These are phyloP conservation scores for Sporothrix brunneoviolacea DNA, from an alignment of 2,329 filamentous ascomycete genomes.

Conservation along the genomic window DNA sequence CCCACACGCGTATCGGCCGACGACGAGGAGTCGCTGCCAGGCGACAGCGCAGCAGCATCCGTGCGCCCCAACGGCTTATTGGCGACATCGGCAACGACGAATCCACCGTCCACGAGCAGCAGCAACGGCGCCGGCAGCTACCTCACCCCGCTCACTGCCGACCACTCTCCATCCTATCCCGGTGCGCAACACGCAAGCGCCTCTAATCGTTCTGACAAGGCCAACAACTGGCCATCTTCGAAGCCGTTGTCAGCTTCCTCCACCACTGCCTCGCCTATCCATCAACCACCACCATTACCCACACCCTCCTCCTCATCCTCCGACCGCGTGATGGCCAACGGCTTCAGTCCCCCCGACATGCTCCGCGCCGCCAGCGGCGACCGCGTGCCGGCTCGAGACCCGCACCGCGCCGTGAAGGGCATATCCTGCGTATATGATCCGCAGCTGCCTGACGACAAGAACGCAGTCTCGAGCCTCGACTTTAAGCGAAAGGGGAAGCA, in stretches of 20 bases:
- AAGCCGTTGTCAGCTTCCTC: constrained; percentile 28
- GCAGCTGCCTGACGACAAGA: constrained; percentile 39
- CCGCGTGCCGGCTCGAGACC: constrained; percentile 52
- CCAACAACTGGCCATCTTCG: background rate
- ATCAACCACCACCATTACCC: constrained; percentile 41
- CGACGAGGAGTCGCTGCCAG: constrained; percentile 52
- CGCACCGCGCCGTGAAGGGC: constrained; percentile 46
- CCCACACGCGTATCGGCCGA: constrained; percentile 35
- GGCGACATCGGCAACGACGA: background rate
- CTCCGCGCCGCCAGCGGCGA: constrained; percentile 20
- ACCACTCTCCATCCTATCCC: constrained; percentile 43
- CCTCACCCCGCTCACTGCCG: constrained; percentile 44
- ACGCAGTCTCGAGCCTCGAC: constrained; percentile 39
- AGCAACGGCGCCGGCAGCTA: constrained; percentile 39
- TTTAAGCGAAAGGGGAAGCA: constrained; percentile 50
- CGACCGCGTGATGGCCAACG: constrained; percentile 23
- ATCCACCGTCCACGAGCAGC: constrained; percentile 22
- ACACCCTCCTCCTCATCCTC: constrained; percentile 1
- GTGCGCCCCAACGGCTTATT: constrained; percentile 55
- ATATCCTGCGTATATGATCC: constrained; percentile 57
- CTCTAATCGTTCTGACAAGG: background rate
- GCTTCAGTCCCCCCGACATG: constrained; percentile 14
- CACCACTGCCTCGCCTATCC: constrained; percentile 46
- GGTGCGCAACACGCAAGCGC: background rate
- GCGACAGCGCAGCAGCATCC: constrained; percentile 42